Percentiles rank a stretch among this genome's conserved stretches.
Conservation (phyloP, 2,329 filamentous ascomycete genomes). For the Sclerotinia nivalis region DNA sequence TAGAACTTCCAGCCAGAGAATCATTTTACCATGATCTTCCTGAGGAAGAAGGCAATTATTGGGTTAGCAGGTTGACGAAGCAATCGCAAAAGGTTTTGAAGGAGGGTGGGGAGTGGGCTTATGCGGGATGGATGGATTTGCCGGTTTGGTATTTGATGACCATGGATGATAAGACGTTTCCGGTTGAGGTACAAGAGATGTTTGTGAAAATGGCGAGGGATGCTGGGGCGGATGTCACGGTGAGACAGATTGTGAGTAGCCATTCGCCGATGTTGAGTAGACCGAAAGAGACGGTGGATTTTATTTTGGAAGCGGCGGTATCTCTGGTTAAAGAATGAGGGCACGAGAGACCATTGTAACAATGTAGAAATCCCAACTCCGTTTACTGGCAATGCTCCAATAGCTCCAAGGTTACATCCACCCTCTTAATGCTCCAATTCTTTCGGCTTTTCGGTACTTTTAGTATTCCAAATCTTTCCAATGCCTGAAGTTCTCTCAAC, state of each 20-base stretch:
- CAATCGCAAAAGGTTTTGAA: slow-evolving; percentile 46
- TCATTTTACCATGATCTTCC: slow-evolving; percentile 50
- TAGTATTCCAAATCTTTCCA: neutral
- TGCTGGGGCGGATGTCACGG: slow-evolving; percentile 41
- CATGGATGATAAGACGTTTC: slow-evolving; percentile 44
- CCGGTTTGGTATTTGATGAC: slow-evolving; percentile 45
- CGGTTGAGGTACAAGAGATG: slow-evolving; percentile 43
- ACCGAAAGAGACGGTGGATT: slow-evolving; percentile 42
- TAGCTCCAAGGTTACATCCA: no score
- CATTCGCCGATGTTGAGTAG: slow-evolving; percentile 49
- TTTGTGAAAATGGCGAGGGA: slow-evolving; percentile 43
- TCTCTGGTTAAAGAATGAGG: slow-evolving; percentile 32
- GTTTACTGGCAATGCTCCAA: neutral
- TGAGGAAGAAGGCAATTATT: slow-evolving; percentile 44
- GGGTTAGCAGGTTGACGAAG: slow-evolving; percentile 43
- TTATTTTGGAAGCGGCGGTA: slow-evolving; percentile 44
- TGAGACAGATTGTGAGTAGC: slow-evolving; percentile 44
- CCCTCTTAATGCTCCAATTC: neutral
- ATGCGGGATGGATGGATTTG: slow-evolving; percentile 39
- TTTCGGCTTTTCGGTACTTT: neutral
- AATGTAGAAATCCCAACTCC: neutral
- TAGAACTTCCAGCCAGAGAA: slow-evolving; percentile 41
- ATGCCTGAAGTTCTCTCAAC: neutral
- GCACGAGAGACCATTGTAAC: neutral
- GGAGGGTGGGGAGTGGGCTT: slow-evolving; percentile 43